These are phyloP conservation scores for Epichloe hybrida DNA, from an alignment of 2,329 filamentous ascomycete genomes.

Conservation along the genomic window DNA sequence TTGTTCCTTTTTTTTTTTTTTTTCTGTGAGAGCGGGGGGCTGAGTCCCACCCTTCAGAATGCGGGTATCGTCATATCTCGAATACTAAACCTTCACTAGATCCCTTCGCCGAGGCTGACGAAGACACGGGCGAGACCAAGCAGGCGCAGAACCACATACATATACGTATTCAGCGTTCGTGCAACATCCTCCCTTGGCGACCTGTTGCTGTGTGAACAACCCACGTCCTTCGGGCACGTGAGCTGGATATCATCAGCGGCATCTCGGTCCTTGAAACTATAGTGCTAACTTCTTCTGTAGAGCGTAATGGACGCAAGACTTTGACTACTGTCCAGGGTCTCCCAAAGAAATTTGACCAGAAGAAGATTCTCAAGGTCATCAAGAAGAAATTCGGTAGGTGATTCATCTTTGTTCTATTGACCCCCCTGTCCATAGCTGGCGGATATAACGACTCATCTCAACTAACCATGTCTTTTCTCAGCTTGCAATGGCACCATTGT, in stretches of 20 bases:
- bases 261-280: background rate
- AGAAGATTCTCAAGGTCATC: slow-evolving; percentile 99
- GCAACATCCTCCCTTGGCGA: background rate
- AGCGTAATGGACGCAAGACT: slow-evolving; percentile 99
- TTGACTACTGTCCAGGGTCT: slow-evolving; percentile 98
- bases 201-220: background rate
- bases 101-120: slow-evolving; percentile 99
- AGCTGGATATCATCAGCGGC: background rate
- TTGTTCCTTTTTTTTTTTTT: too few species aligned
- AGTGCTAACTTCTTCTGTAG: slow-evolving; percentile 40
- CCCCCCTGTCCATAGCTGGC: background rate
- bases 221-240: background rate
- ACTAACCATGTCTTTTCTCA: slow-evolving; percentile 18
- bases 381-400: slow-evolving; percentile 93
- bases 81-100: slow-evolving; percentile 38
- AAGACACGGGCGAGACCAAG: slow-evolving; percentile 92
- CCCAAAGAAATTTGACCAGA: slow-evolving; percentile 97
- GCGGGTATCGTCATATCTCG: slow-evolving; percentile 13
- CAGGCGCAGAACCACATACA: slow-evolving; percentile 97
- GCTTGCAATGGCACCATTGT: slow-evolving; percentile 99
- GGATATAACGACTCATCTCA: background rate
- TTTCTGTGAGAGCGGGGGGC: background rate
- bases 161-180: slow-evolving; percentile 96
- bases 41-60: background rate
- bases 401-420: background rate